Evolutionary conservation across 169 alveolate genomes (phyloP), one percentile per base, ranked within the genome.

Genomic region (Eimeria praecox): DNA sequence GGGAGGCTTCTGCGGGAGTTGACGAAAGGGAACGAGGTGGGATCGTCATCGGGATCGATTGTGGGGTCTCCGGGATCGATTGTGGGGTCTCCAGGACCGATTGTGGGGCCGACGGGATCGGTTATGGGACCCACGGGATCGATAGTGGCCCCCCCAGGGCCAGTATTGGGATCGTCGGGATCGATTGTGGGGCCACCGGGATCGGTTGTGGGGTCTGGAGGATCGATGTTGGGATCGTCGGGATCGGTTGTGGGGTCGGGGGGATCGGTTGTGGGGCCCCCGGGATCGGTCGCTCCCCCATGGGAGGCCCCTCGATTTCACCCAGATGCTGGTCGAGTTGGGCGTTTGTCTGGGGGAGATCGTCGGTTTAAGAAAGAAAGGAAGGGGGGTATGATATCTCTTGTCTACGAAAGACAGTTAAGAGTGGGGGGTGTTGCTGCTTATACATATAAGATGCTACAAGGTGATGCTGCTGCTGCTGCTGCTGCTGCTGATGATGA

Each of bases 361-460:
- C 5, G 82, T 10, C 54, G 94, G 20, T 87, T 87, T n/a, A 46
- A 46, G 94, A 90, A 90, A 64, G 62, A 66, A 30, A 75, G 88
- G 24, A 64, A 90, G 44, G 95, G 85, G 38, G 95, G 95, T 1
- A 59, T 56, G 80, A 69, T 90, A 1, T 90, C 95, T 54, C 90
- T 90, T 35, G 95, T 90, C 59, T 90, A 90, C 44, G 95, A 90
- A 69, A 12, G 83, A 5, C 85, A 49, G 59, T 46, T 90, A 42
- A 8, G 95, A 18, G 54, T 44, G 27, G 46, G 69, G 0, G 89
- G 88, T 30, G 62, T 66, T 33, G 73, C 52, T 33, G 95, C 82
- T 38, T 90, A 90, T 46, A 66, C 80, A 27, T 90, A 90, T 71
- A 42, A 64, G 16, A 54, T 90, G 38, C 82, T 38, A 12, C 78